Conservation (phyloP, 1,284 basidiomycete species). For the Marasmius oreades region DNA sequence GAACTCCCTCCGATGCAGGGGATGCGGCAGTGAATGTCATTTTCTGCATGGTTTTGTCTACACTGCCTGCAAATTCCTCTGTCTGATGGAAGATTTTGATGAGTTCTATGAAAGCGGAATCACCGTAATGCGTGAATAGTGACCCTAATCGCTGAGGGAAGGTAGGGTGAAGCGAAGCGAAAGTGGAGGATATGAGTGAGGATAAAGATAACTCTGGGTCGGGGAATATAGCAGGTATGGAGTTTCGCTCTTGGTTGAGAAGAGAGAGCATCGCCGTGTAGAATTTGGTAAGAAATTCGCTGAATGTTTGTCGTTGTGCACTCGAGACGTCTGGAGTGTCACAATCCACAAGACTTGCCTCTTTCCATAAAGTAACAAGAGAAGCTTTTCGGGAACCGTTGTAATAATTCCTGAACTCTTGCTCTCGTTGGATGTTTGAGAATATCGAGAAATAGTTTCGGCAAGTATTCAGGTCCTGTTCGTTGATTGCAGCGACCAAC, state of each 20-base stretch:
- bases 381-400: constrained; percentile 73
- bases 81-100: constrained; percentile 71
- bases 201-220: constrained; percentile 74
- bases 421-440: constrained; percentile 82
- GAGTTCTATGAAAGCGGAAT: constrained; percentile 62
- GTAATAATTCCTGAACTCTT: constrained; percentile 91
- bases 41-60: constrained; percentile 77
- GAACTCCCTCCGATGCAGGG: constrained; percentile 23
- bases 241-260: constrained; percentile 67
- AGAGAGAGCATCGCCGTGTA: constrained; percentile 65
- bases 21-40: constrained; percentile 43
- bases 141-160: constrained; percentile 73
- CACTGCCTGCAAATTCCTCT: constrained; percentile 73
- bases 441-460: constrained; percentile 84
- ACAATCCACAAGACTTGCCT: constrained; percentile 47
- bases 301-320: constrained; percentile 39
- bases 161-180: constrained; percentile 77
- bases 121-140: constrained; percentile 60
- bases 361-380: constrained; percentile 70
- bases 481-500: constrained; percentile 77
- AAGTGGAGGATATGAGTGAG: constrained; percentile 74
- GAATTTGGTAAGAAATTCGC: constrained; percentile 71
- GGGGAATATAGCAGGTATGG: constrained; percentile 80
- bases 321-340: constrained; percentile 28
- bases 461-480: constrained; percentile 70